Evolutionary conservation across 139 green algal genomes (phyloP), one percentile per base, ranked within the genome.

Genomic region (Pedinophyceae sp.): DNA sequence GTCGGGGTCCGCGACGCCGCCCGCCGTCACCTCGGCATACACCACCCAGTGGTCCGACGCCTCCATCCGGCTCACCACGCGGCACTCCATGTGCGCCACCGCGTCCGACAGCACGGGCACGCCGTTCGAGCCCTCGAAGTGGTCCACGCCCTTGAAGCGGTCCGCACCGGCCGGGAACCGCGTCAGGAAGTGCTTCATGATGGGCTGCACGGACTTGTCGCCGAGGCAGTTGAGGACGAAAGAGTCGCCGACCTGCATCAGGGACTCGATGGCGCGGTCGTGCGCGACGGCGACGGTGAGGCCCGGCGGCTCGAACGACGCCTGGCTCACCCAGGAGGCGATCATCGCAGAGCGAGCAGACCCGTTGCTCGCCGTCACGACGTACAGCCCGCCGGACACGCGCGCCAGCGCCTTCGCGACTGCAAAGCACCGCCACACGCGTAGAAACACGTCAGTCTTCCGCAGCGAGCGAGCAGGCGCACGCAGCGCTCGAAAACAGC

Each of bases 171-270:
- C 70, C 13, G 79, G 71, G 61, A 94, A 95, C 56, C 86, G 82
- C 68, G 84, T 87, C 43, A 95, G 61, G 67, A 95, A 93, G 50
- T 85, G 82, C 68, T 95, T 95, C 71, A 97, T 86, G 20, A 77
- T 58, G 25, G 55, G 27, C 30, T 64, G 58, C 60, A 75, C 88
- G 27, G 78, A 65, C 30, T 70, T 66, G 53, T 95, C 87, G 5
- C 81, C 79, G 54, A 97, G 72, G 61, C 70, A 84, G 72, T 97
- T 97, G 22, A 97, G 68, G 53, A 93, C 84, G 76, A 97, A 97
- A 1, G 20, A 61, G 63, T 96, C 89, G 26, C 88, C 88, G 2
- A 96, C 85, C 82, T 96, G 88, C 87, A 97, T 93, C 27, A 97
- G 73, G 19, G 72, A 87, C 87, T 97, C 89, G 50, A 97, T 97